phyloP scores from a whole-genome alignment of 202 grass and related monocot genomes.

The Carex arenaria region DNA sequence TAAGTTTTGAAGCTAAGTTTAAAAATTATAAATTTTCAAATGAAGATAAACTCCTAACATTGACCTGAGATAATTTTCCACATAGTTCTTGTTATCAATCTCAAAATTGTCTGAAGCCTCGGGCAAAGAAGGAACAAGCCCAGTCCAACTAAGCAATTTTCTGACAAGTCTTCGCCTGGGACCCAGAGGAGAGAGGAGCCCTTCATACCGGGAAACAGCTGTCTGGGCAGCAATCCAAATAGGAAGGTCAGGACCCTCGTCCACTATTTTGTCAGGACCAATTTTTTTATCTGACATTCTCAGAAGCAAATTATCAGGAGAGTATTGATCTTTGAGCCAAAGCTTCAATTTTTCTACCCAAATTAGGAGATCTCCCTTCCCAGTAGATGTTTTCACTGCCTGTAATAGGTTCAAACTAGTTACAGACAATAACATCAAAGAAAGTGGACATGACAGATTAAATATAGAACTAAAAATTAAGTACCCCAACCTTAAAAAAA shows the following conservation, averaged over 20 bases:
- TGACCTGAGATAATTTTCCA: slow-evolving; percentile 65
- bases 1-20: not conserved
- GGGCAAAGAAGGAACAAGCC: slow-evolving; percentile 70
- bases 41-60: not conserved
- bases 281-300: slow-evolving; percentile 33
- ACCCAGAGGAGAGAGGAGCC: slow-evolving; percentile 71
- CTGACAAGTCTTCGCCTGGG: slow-evolving; percentile 86
- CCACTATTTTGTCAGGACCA: slow-evolving; percentile 38
- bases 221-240: slow-evolving; percentile 90
- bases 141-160: slow-evolving; percentile 81
- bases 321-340: slow-evolving; percentile 83
- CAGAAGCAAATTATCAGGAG: slow-evolving; percentile 41
- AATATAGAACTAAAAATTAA: slow-evolving; percentile 12
- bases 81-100: slow-evolving; percentile 40
- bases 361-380: slow-evolving; percentile 52
- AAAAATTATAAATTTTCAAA: not conserved
- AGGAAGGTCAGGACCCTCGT: slow-evolving; percentile 60
- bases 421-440: slow-evolving; percentile 1
- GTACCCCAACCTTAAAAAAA: too few relatives aligned
- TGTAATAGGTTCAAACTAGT: slow-evolving; percentile 15
- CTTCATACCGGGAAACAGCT: slow-evolving; percentile 84
- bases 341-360: slow-evolving; percentile 72
- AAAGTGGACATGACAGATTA: not conserved
- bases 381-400: slow-evolving; percentile 75
- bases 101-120: slow-evolving; percentile 50